Percentiles rank a stretch among this genome's conserved stretches.
Conservation (phyloP, 1,284 basidiomycete genomes). For the Spongiforma sp. region DNA sequence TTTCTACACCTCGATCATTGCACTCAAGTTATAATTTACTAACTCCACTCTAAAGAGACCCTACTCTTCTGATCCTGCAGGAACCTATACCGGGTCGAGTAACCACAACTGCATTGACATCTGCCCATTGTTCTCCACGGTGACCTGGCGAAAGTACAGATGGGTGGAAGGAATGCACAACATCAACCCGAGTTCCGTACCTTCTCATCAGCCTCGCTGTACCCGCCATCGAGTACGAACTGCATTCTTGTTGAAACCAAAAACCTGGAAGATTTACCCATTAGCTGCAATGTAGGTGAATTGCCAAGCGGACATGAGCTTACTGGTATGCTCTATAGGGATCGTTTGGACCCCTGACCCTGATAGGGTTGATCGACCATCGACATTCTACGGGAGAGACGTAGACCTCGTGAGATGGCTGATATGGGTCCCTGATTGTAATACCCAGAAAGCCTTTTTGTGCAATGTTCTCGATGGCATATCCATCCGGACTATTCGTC, state of each 20-base stretch:
- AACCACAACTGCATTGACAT: no score
- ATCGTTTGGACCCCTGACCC: no score
- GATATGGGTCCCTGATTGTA: background rate
- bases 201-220: background rate
- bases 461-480: no score
- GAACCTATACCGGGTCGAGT: no score
- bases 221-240: constrained; percentile 2
- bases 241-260: background rate
- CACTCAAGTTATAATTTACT: no score
- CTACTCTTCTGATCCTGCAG: no score
- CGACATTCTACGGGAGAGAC: background rate
- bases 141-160: no score
- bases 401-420: background rate
- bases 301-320: background rate
- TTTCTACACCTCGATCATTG: no score
- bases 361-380: constrained; percentile 8
- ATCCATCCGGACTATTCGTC: no score
- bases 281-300: background rate
- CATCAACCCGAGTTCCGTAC: background rate
- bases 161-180: no score
- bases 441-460: constrained; percentile 1
- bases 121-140: no score
- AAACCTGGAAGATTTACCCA: background rate
- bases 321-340: background rate
- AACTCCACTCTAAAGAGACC: no score